Base-by-base conservation (phyloP, 192 early-diverging fungal genomes). In the Phlyctochytrium arcticum region DNA sequence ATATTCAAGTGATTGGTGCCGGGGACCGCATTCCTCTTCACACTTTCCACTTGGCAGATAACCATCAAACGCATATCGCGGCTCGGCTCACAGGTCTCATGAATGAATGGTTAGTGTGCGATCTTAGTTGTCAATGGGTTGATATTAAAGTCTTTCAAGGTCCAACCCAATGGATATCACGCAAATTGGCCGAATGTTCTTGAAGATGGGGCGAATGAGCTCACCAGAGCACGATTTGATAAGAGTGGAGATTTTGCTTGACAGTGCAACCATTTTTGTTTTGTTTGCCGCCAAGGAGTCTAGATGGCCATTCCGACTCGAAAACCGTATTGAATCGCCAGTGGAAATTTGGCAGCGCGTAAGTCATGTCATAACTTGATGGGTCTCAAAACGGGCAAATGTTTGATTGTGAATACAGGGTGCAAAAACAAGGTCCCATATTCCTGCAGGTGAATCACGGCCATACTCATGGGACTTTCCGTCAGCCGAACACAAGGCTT, bases 401-500 rank as follows among this genome's bases (percentile, higher is more conserved):
- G 5, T 19, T 27, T 53, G 50, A 19, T 27, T 48, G 10, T 36
- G 33, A 29, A 32, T 62, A 4, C 17, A 76, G 59, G 65, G 70
- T 30, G 12, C 80, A 8, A 76, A 75, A 61, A 75, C 36, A 0
- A 53, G 78, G 51, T 87, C 85, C 68, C 60, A 55, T 32, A 66
- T 89, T 39, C 74, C 80, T 30, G 54, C 78, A 9, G 77, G 78
- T 9, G 72, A 83, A 62, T 68, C 84, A 8, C 71, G 87, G 64
- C 75, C 82, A 21, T 99, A 97, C 54, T 88, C 96, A 3, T 97
- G 94, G 94, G 96, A 99, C 60, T 72, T 83, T 42, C 94, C 94
- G 8, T 88, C 88, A 4, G 70, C 82, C 5, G 75, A 80, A 24
- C 73, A 82, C 12, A 96, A 94, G 70, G 65, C 74, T 1, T 70